Conservation (phyloP, 305 asterid species). For the Fraxinus sp. region DNA sequence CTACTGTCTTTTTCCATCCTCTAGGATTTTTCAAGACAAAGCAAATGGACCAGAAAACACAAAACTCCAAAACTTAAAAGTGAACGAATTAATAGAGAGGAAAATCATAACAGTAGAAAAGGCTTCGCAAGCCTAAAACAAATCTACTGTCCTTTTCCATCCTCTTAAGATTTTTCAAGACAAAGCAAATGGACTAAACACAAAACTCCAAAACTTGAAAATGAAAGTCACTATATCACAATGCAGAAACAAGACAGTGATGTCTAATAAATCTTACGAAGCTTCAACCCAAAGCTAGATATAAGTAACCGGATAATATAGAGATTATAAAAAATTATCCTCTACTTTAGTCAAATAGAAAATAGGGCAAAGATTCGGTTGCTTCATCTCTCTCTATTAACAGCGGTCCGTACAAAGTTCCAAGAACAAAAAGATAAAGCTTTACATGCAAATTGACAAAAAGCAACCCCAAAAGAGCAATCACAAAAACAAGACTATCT, state of each 20-base stretch:
- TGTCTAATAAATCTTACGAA: constrained; percentile 32
- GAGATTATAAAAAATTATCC: constrained; percentile 18
- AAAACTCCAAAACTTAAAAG: constrained; percentile 52
- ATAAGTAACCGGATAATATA: background rate
- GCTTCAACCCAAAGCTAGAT: background rate
- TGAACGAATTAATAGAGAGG: constrained; percentile 26
- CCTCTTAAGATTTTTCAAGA: constrained; percentile 42
- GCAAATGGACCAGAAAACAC: constrained; percentile 37
- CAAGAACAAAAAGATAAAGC: constrained; percentile 15
- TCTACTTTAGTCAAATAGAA: constrained; percentile 5
- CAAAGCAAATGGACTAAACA: constrained; percentile 44
- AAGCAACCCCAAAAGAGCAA: constrained; percentile 12
- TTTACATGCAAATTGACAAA: constrained; percentile 1
- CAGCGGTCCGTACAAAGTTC: constrained; percentile 27
- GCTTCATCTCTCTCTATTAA: constrained; percentile 25
- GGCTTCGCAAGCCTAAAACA: constrained; percentile 28
- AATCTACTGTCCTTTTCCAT: constrained; percentile 22
- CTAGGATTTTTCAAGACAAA: constrained; percentile 46
- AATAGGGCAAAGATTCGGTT: constrained; percentile 7
- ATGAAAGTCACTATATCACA: constrained; percentile 33
- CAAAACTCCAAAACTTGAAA: constrained; percentile 54
- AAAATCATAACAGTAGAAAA: constrained; percentile 35
- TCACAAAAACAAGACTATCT: background rate
- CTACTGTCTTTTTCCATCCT: constrained; percentile 20
- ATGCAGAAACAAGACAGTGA: constrained; percentile 34